Percentiles rank a stretch among this genome's conserved stretches.
Evolutionary conservation across 2,329 filamentous ascomycete genomes (phyloP).

Genomic region (Aschersonia sp.): DNA sequence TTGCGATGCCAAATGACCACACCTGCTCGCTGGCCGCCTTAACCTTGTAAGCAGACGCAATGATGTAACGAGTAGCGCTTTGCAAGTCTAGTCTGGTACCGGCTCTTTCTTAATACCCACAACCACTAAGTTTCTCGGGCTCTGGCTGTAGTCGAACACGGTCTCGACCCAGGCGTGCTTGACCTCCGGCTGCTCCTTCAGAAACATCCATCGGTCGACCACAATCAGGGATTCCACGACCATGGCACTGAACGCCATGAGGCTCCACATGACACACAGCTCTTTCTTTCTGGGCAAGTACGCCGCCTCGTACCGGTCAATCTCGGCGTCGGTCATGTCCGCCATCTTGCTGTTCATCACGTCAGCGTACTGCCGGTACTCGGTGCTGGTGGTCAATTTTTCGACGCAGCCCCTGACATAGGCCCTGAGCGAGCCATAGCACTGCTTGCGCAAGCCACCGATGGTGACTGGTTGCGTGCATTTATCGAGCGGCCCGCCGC

Average conservation of each 20-base stretch:
- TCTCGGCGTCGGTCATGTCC: slow-evolving; percentile 58
- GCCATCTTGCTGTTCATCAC: slow-evolving; percentile 52
- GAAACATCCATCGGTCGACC: slow-evolving; percentile 75
- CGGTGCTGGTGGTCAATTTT: slow-evolving; percentile 49
- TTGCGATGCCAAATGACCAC: too few relatives aligned
- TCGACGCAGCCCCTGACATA: slow-evolving; percentile 71
- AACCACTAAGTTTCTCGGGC: slow-evolving; percentile 82
- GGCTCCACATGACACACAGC: slow-evolving; percentile 73
- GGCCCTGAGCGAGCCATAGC: slow-evolving; percentile 57
- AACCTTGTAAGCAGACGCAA: neutral
- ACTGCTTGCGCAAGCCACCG: slow-evolving; percentile 66
- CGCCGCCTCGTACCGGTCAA: slow-evolving; percentile 50
- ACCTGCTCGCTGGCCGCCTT: neutral
- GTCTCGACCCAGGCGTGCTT: slow-evolving; percentile 77
- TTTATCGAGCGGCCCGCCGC: slow-evolving; percentile 29
- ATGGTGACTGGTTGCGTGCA: slow-evolving; percentile 73
- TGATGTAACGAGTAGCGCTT: too few relatives aligned
- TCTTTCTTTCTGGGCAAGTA: slow-evolving; percentile 61
- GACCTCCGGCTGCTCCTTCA: slow-evolving; percentile 65
- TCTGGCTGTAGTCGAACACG: slow-evolving; percentile 77
- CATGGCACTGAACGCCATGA: slow-evolving; percentile 91
- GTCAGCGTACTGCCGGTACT: slow-evolving; percentile 42
- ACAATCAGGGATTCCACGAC: slow-evolving; percentile 86
- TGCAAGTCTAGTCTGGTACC: too few relatives aligned
- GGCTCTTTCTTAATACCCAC: slow-evolving; percentile 65